Evolutionary conservation across 305 asterid species (phyloP), one percentile per base, ranked within the genome.

Genomic region (Salvia sclarea): DNA sequence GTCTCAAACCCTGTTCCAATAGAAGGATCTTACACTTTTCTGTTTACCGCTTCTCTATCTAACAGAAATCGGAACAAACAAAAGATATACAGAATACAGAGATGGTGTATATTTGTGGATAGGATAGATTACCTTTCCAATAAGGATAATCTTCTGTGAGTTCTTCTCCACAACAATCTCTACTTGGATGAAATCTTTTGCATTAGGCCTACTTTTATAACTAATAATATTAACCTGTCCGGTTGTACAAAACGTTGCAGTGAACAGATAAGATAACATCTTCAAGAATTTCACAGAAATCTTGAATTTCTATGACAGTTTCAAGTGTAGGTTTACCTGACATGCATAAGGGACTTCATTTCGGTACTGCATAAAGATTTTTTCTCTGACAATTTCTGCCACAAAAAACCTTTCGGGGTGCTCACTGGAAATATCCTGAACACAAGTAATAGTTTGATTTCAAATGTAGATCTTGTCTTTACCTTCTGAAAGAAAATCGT

Each of bases 361-460:
- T 35, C 93, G 85, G 74, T 83, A 94, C 79, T 94, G 98, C 88
- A 91, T 76, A 66, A 94, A 89, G 82, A 91, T 91, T 81, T 94
- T 91, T 76, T 94, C 98, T 77, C 97, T 83, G 54, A 94, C 84
- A 76, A 91, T 94, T 82, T 94, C 98, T 68, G 86, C 90, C 62
- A 94, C 92, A 62, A 91, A 93, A 85, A 93, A 91, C 78, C 97
- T 81, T 75, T 93, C 97, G 12, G 97, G 98, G 76, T 94, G 98
- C 83, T 91, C 98, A 69, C 97, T 94, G 47, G 97, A 72, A 49
- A 91, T 94, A 79, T 87, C 97, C 98, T 94, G 92, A 68, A 76
- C 64, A 76, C 48, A 68, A 66, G 35, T 3, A 31, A 22, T 41
- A 17, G 53, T 63, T 63, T 33, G 12, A 62, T 69, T 66, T 66